Conservation (phyloP, 768 basidiomycete species). For the Auricularia auricula-judae region DNA sequence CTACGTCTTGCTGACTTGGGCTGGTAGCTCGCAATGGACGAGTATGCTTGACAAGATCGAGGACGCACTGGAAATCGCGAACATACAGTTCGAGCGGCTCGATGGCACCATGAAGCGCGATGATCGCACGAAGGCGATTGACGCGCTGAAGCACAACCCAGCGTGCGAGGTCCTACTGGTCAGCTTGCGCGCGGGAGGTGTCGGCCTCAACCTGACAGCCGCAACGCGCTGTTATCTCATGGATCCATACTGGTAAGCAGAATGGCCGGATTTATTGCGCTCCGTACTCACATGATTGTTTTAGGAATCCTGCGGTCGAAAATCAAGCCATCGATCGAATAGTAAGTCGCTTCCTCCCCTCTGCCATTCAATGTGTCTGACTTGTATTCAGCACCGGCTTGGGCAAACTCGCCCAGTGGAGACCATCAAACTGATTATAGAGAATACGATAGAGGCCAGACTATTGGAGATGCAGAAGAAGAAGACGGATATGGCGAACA, state of each 20-base stretch:
- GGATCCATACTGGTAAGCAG: conserved; percentile 83
- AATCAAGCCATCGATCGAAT: conserved; percentile 98
- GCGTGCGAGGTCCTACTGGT: conserved; percentile 89
- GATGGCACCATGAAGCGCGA: conserved; percentile 99
- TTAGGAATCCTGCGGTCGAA: conserved; percentile 92
- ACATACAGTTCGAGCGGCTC: conserved; percentile 82
- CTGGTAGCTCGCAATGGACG: conserved; percentile 81
- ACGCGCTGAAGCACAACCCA: conserved; percentile 82
- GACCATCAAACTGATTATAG: conserved; percentile 87
- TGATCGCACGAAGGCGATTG: conserved; percentile 85
- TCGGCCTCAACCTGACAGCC: conserved; percentile 90
- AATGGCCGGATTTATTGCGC: neutral
- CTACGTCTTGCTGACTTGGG: neutral
- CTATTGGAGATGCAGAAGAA: conserved; percentile 89
- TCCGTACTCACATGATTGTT: neutral
- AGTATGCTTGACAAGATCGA: conserved; percentile 91
- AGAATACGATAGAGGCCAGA: conserved; percentile 86
- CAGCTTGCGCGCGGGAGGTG: conserved; percentile 93
- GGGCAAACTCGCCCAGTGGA: conserved; percentile 90
- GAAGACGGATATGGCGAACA: conserved; percentile 89
- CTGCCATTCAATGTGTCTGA: neutral
- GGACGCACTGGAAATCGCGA: conserved; percentile 71
- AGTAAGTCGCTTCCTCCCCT: conserved; percentile 35
- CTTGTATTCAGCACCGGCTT: conserved; percentile 65
- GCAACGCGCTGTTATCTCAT: conserved; percentile 91